Percentiles rank a stretch among this genome's conserved stretches.
Conservation (phyloP, 345 rosid genomes). For the Streptanthus diversifolius region DNA sequence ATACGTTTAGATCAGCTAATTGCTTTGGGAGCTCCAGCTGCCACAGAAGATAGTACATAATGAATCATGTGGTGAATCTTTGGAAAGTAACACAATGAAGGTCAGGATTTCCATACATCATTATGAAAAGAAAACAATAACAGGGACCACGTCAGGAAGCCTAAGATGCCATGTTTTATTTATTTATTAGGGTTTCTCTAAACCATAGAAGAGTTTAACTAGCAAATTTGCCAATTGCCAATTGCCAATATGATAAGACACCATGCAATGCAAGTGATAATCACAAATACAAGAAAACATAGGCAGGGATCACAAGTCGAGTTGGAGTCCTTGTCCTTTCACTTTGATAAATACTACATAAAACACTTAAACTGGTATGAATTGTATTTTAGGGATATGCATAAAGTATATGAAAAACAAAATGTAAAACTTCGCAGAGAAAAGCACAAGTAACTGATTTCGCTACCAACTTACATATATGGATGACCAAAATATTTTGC, state of each 20-base stretch:
- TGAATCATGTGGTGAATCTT: conserved; percentile 9
- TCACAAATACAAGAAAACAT: neutral
- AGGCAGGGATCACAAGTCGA: neutral
- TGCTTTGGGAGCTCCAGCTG: conserved; percentile 98
- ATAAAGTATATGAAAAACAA: neutral
- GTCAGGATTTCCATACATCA: neutral
- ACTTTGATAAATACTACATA: neutral
- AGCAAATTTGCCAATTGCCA: neutral
- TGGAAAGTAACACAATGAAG: neutral
- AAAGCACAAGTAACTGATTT: conserved; percentile 8
- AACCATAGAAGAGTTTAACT: neutral
- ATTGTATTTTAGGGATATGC: neutral
- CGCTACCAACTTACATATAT: conserved; percentile 72
- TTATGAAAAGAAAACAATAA: conserved; percentile 1
- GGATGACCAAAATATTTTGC: conserved; percentile 98
- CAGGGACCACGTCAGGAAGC: neutral
- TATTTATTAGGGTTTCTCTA: neutral
- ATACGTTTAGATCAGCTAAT: conserved; percentile 68
- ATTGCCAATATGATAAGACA: conserved; percentile 4
- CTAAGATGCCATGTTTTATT: neutral
- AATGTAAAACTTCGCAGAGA: neutral
- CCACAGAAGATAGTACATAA: neutral
- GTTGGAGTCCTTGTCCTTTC: neutral
- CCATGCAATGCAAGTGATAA: neutral
- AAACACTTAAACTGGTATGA: conserved; percentile 1